Evolutionary conservation across 2,329 filamentous ascomycete genomes (phyloP).

Genomic region (Lasiodiplodia sp.): DNA sequence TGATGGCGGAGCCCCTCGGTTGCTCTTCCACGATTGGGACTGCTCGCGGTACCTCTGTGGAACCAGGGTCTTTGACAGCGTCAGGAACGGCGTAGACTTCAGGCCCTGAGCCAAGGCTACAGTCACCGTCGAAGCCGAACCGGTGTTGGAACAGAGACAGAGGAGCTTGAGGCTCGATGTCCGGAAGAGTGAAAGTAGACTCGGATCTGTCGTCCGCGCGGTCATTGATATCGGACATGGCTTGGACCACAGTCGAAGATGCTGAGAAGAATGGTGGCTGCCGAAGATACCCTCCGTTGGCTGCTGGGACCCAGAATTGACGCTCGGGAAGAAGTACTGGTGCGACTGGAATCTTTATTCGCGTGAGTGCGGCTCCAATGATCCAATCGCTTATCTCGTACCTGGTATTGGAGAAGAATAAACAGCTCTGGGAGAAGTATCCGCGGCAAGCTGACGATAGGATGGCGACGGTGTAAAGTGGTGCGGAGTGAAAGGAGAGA

Average conservation of each 20-base stretch:
- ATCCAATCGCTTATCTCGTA: not conserved
- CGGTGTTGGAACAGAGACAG: not conserved
- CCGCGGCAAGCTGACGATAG: not conserved
- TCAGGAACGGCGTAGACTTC: conserved; percentile 4
- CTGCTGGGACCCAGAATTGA: not conserved
- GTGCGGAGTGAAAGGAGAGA: not conserved
- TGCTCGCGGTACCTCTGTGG: conserved; percentile 9
- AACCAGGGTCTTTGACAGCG: not conserved
- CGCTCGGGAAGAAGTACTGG: not conserved
- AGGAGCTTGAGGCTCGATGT: not conserved
- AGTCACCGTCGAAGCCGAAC: not conserved
- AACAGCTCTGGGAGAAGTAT: not conserved
- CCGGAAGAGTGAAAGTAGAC: not conserved
- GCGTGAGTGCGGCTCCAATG: not conserved
- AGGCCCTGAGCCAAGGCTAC: not conserved
- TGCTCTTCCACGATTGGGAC: conserved; percentile 1
- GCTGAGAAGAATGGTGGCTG: not conserved
- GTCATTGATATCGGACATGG: not conserved
- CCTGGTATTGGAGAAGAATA: not conserved
- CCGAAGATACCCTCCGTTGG: conserved; percentile 2
- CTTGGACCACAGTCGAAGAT: not conserved
- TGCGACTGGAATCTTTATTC: not conserved
- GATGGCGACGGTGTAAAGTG: not conserved
- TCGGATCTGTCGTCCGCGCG: not conserved
- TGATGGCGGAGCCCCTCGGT: too few relatives aligned